Evolutionary conservation across 768 basidiomycete genomes (phyloP), one percentile per base, ranked within the genome.

Genomic region (Termitomyces sp.): DNA sequence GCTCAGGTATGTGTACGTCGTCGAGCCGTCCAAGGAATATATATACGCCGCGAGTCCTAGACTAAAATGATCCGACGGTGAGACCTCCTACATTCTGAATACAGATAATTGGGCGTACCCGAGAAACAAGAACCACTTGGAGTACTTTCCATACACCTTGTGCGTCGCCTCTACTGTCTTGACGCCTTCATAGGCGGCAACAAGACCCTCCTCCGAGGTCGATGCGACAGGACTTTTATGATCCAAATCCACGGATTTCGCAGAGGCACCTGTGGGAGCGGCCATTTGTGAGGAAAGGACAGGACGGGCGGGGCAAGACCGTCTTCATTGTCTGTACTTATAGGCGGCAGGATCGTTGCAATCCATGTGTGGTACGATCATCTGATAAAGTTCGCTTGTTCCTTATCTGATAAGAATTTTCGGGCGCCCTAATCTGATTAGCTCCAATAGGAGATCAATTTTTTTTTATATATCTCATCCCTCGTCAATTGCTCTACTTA

Each of bases 1-100:
- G 46, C 72, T 67, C 28, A 86, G 78, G 67, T 88, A 90, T 52
- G 76, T 78, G 61, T 73, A 85, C 2, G 88, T 90, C 7, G 88
- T 90, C 17, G 80, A 78, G 21, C 80, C 76, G 58, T 90, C 89
- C 30, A 91, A 75, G 0, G 88, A 88, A 68, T 90, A 91, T 55
- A 89, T 84, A 67, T 89, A 91, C 1, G 87, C 81, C 0, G 86
- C 85, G 0, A 88, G 78, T 14, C 76, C 87, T 55, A 90, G 68
- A 52, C 84, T 77, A 88, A 67, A n/a, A 50, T 82, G 72, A 53
- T 0, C 73, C 52, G 35, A 47, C 42, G 40, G 56, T 50, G 3
- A 54, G 35, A 7, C 32, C 43, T 48, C 40, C 44, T 3, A 42
- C 30, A 6, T 11, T 51, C 46, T n/a, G 16, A 41, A 57, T 12